Percentiles rank a stretch among this genome's conserved stretches.
These are phyloP conservation scores for Mortierella sp. DNA, from an alignment of 371 early-diverging fungal genomes.

Conservation along the genomic window DNA sequence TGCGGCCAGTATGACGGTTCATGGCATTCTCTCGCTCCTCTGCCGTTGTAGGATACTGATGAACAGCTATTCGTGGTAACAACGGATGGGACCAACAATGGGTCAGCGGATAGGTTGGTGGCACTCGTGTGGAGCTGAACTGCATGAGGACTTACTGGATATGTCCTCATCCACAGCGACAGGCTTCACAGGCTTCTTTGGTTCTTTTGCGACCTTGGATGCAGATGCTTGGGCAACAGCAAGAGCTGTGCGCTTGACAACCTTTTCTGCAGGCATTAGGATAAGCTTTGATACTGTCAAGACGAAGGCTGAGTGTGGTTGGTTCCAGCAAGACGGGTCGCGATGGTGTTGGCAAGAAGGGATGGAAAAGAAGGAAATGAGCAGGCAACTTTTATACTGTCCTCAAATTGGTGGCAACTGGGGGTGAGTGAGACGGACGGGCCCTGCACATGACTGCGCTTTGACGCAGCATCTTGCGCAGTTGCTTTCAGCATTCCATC, in stretches of 20 bases:
- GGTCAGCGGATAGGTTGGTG: neutral
- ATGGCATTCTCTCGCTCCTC: constrained; percentile 58
- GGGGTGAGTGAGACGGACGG: neutral
- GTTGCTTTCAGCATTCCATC: too few species aligned
- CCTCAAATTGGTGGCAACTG: constrained; percentile 2
- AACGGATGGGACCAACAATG: neutral
- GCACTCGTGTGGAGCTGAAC: neutral
- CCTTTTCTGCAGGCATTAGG: constrained; percentile 40
- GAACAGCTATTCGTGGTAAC: constrained; percentile 32
- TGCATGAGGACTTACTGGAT: constrained; percentile 16
- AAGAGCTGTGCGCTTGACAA: constrained; percentile 13
- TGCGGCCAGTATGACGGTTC: constrained; percentile 65
- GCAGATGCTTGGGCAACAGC: neutral
- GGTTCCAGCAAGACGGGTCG: neutral
- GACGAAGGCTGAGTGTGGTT: too few species aligned
- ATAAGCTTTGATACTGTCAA: neutral
- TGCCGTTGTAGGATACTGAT: constrained; percentile 56
- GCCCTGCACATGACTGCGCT: too few species aligned
- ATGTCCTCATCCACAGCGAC: constrained; percentile 41
- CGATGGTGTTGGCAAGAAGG: neutral
- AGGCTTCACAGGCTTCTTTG: constrained; percentile 7
- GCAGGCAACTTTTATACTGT: too few species aligned
- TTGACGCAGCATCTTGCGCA: too few species aligned
- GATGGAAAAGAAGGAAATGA: neutral
- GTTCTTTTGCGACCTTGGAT: neutral